Evolutionary conservation across 2,329 filamentous ascomycete species (phyloP).

Genomic region (Endothia cerciana): DNA sequence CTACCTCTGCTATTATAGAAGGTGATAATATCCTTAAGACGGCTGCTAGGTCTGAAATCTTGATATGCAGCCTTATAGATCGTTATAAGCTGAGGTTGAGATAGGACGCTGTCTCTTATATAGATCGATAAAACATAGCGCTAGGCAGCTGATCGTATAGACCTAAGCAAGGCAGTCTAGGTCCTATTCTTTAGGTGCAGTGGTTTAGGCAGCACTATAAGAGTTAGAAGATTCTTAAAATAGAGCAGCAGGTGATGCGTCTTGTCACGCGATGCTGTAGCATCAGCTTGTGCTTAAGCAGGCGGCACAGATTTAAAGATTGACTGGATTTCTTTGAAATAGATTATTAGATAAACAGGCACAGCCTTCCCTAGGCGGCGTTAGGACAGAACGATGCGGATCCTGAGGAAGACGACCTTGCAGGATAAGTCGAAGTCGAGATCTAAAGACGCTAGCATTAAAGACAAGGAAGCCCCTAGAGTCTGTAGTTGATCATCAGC

Average conservation of each 20-base stretch:
- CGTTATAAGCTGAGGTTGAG: slow-evolving; percentile 9
- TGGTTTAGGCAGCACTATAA: slow-evolving; percentile 5
- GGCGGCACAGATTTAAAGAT: background rate
- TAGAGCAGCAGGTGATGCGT: background rate
- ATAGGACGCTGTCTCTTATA: slow-evolving; percentile 3
- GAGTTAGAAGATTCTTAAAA: background rate
- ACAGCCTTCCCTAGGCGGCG: background rate
- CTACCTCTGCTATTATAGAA: slow-evolving; percentile 19
- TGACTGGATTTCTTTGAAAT: slow-evolving; percentile 5
- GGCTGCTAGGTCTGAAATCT: slow-evolving; percentile 3
- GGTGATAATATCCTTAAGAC: slow-evolving; percentile 1
- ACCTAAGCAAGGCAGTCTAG: slow-evolving; percentile 21
- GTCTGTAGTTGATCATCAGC: background rate
- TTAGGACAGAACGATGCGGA: slow-evolving; percentile 7
- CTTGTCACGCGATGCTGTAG: background rate
- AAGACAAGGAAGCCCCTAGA: slow-evolving; percentile 2
- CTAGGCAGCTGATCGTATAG: slow-evolving; percentile 16
- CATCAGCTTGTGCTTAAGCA: background rate
- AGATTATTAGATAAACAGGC: slow-evolving; percentile 1
- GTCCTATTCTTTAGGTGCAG: slow-evolving; percentile 21
- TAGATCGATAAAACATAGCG: slow-evolving; percentile 12
- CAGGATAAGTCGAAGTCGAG: slow-evolving; percentile 3
- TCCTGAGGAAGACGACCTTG: background rate
- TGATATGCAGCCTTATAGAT: slow-evolving; percentile 13
- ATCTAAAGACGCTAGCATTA: slow-evolving; percentile 4